Conservation (phyloP, 331 rosid species). For the Quercus phellos region DNA sequence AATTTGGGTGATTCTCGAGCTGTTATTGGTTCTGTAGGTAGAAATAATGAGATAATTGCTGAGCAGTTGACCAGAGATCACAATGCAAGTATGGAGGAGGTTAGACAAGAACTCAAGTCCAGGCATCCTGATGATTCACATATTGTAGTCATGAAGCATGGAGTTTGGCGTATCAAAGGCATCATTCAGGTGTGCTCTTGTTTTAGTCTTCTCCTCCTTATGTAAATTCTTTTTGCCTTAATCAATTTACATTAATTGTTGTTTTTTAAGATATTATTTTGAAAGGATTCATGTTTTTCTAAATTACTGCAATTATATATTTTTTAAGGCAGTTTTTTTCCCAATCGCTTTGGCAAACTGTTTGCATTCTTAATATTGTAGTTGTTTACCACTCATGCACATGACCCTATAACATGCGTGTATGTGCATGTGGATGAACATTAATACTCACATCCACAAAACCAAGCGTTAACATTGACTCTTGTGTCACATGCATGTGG, state of each 20-base stretch:
- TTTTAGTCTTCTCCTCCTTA: not conserved
- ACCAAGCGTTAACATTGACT: not conserved
- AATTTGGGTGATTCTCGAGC: constrained; percentile 76
- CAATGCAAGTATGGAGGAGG: constrained; percentile 43
- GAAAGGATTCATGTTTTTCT: not conserved
- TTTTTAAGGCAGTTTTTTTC: not conserved
- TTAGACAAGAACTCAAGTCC: constrained; percentile 44
- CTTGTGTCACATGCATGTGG: not conserved
- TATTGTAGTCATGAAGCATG: constrained; percentile 38
- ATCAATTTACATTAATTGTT: not conserved
- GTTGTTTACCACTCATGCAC: not conserved
- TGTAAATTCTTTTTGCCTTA: not conserved
- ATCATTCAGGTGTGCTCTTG: constrained; percentile 50
- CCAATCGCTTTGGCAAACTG: not conserved
- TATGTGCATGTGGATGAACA: not conserved
- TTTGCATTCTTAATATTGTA: not conserved
- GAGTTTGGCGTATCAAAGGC: constrained; percentile 62
- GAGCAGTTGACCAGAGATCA: constrained; percentile 57
- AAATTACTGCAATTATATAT: not conserved
- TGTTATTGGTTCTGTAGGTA: constrained; percentile 41
- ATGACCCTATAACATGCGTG: not conserved
- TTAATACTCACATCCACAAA: not conserved
- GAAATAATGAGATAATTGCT: constrained; percentile 29
- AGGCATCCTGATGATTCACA: constrained; percentile 48
- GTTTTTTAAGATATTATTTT: not conserved